Base-by-base conservation (phyloP, 148 eudicot species). In the Polygonum aviculare region DNA sequence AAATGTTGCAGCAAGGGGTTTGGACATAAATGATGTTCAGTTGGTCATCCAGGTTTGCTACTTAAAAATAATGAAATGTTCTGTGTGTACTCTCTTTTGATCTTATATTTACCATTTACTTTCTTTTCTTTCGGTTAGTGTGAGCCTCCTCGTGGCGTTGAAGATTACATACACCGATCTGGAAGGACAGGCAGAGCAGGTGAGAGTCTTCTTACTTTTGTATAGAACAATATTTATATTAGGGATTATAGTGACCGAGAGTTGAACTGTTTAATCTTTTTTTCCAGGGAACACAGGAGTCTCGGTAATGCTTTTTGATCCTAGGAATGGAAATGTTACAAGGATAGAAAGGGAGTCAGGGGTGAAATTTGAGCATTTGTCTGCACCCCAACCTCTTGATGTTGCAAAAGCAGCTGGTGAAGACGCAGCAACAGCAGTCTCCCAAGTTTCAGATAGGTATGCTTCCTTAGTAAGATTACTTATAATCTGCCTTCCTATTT, bases 171-270 rank as follows among this genome's bases (percentile, higher is more conserved):
- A 78, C 98, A 95, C 84, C 97, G 98, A 38, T 92, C 98, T 77
- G 98, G 98, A 67, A 85, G 98, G 60, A 95, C 98, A 12, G 98
- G 98, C 45, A 89, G 98, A 84, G 98, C 97, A 26, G 98, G 98
- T 92, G 74, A 80, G 7, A 54, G 63, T 70, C 49, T 41, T 48
- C 14, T 54, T 74, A 7, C 36, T 26, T 73, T 47, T 73, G 1
- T 7, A 73, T 12, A 12, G 15, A 47, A 31, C 40, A 11, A 18
- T 74, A 21, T 50, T 54, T 7, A 44, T 74, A 9, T 16, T 33
- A 4, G 9, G 0, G 38, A 21, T 74, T 50, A 48, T 12, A 18
- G 38, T 2, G 16, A 31, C 26, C 72, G 7, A 40, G 48, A 7
- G 7, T 60, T 60, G 15, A 60, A 26, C 21, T 8, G 38, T 26